Evolutionary conservation across 345 rosid genomes (phyloP).

Genomic region (Cardamine chenopodiifolia): DNA sequence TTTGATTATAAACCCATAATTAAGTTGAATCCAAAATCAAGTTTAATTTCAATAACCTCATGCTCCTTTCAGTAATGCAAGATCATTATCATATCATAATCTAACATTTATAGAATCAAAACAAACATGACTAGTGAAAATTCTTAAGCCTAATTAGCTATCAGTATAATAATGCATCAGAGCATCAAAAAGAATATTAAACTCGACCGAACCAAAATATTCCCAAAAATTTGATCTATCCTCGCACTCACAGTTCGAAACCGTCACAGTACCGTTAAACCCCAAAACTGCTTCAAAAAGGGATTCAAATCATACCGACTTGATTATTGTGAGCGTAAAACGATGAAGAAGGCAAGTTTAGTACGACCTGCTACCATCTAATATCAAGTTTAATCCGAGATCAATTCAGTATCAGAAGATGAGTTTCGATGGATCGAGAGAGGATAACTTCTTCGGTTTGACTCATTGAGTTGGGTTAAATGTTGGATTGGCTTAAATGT

Average conservation of each 20-base stretch:
- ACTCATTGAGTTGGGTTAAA: no score
- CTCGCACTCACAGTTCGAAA: not conserved
- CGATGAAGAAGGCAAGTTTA: conserved; percentile 30
- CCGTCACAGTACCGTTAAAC: conserved; percentile 8
- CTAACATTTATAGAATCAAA: not conserved
- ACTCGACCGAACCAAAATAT: not conserved
- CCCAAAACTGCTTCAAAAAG: not conserved
- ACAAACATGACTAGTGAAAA: not conserved
- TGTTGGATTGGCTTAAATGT: no score
- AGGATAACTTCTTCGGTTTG: no score
- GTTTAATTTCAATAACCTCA: no score
- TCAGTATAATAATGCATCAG: not conserved
- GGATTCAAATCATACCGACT: conserved; percentile 26
- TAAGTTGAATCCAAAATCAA: no score
- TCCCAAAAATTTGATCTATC: not conserved
- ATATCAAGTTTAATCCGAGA: no score
- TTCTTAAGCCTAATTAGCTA: not conserved
- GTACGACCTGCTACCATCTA: no score
- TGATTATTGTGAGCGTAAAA: conserved; percentile 21
- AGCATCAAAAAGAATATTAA: conserved; percentile 12
- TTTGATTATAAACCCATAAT: no score
- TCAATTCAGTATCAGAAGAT: no score
- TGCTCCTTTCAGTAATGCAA: not conserved
- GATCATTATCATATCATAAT: not conserved
- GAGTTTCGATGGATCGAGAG: no score